phyloP scores from a whole-genome alignment of 805 yeast genomes.

The Candida insectorum region DNA sequence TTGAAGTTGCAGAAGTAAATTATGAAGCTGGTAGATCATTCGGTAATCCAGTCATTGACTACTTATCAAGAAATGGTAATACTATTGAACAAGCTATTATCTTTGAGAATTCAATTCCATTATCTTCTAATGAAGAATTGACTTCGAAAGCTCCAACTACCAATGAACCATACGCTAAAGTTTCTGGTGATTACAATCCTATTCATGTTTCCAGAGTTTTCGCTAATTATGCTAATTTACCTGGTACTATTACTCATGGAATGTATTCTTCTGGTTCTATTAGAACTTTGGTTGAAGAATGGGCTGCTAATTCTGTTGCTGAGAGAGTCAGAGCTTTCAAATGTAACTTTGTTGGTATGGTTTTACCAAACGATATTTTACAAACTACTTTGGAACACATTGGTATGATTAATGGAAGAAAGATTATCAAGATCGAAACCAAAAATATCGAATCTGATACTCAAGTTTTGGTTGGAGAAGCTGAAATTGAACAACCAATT shows the following conservation, averaged over 20 bases:
- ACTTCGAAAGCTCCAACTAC: constrained; percentile 86
- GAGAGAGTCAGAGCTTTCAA: constrained; percentile 92
- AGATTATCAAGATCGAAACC: constrained; percentile 90
- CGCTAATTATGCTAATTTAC: constrained; percentile 87
- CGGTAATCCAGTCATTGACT: constrained; percentile 97
- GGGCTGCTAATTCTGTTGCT: constrained; percentile 98
- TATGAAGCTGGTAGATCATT: constrained; percentile 90
- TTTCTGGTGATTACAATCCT: constrained; percentile 98
- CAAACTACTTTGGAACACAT: constrained; percentile 87
- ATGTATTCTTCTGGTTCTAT: constrained; percentile 97
- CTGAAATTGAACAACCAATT: constrained; percentile 97
- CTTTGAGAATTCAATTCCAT: constrained; percentile 87
- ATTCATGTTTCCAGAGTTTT: constrained; percentile 96
- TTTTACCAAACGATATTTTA: constrained; percentile 88
- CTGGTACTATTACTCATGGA: constrained; percentile 98
- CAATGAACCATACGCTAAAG: constrained; percentile 94
- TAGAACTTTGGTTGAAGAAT: constrained; percentile 91
- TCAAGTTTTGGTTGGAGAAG: constrained; percentile 86
- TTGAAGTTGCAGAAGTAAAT: constrained; percentile 77
- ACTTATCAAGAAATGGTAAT: constrained; percentile 85
- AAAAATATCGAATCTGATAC: constrained; percentile 76
- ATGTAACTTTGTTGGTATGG: constrained; percentile 94
- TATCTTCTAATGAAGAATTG: constrained; percentile 61
- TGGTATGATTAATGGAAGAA: constrained; percentile 99
- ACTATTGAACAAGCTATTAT: constrained; percentile 91